Evolutionary conservation across 2,329 filamentous ascomycete species (phyloP).

Genomic region (Mycosphaerella sp.): DNA sequence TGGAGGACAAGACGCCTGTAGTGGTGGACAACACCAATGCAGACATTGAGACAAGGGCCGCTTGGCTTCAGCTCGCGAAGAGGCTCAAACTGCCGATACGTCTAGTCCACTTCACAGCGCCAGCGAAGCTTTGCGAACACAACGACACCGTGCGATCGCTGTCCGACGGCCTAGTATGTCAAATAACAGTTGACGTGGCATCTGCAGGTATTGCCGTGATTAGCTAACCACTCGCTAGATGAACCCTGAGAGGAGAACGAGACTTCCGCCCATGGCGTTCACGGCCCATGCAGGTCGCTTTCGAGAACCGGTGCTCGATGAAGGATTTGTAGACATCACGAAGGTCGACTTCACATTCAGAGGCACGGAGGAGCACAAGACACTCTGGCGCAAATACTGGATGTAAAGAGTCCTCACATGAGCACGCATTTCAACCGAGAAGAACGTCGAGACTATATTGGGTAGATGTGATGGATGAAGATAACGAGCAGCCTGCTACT

Average conservation of each 20-base stretch:
- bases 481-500: not conserved
- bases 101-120: slow-evolving; percentile 77
- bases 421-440: not conserved
- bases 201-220: slow-evolving; percentile 4
- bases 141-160: slow-evolving; percentile 79
- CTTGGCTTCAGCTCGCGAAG: slow-evolving; percentile 71
- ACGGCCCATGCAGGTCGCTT: slow-evolving; percentile 67
- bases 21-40: slow-evolving; percentile 95
- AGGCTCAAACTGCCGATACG: slow-evolving; percentile 68
- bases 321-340: slow-evolving; percentile 79
- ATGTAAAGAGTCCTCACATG: slow-evolving; percentile 32
- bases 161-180: slow-evolving; percentile 36
- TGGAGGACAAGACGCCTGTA: slow-evolving; percentile 60
- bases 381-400: slow-evolving; percentile 75
- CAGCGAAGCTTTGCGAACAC: slow-evolving; percentile 66
- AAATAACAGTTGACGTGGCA: slow-evolving; percentile 4
- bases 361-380: slow-evolving; percentile 61
- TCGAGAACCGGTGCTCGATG: slow-evolving; percentile 61
- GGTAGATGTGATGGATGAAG: not conserved
- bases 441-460: not conserved
- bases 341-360: slow-evolving; percentile 58
- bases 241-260: slow-evolving; percentile 74
- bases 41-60: slow-evolving; percentile 65
- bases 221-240: slow-evolving; percentile 42
- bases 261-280: slow-evolving; percentile 76